phyloP scores from a whole-genome alignment of 139 green algal species.

The Micractinium conductrix region DNA sequence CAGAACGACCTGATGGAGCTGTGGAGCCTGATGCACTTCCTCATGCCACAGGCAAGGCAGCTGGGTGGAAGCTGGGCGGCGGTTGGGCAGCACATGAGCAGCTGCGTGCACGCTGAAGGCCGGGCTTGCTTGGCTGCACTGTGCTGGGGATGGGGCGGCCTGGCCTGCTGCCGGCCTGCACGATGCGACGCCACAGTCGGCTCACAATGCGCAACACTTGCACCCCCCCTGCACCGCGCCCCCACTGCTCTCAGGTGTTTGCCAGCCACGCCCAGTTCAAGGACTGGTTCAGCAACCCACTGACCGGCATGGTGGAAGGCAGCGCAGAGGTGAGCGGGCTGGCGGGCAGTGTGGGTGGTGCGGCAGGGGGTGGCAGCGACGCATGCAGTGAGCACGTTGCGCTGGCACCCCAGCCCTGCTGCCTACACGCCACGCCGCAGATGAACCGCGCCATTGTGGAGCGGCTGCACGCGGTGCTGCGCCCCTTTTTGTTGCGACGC shows the following conservation, averaged over 20 bases:
- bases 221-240: background rate
- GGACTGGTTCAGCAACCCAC: slow-evolving; percentile 97
- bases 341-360: background rate
- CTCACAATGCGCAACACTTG: background rate
- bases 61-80: background rate
- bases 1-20: slow-evolving; percentile 92
- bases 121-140: too few relatives aligned
- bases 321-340: slow-evolving; percentile 66
- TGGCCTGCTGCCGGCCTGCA: too few relatives aligned
- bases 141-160: too few relatives aligned
- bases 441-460: slow-evolving; percentile 80
- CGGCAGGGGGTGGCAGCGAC: background rate
- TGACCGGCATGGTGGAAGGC: slow-evolving; percentile 93
- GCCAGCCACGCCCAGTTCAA: slow-evolving; percentile 91
- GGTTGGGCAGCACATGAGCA: too few relatives aligned
- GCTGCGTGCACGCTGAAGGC: too few relatives aligned
- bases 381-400: background rate
- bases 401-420: too few relatives aligned
- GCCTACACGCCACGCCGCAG: slow-evolving; percentile 36
- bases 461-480: slow-evolving; percentile 95
- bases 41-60: slow-evolving; percentile 90
- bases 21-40: slow-evolving; percentile 98
- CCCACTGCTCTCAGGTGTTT: slow-evolving; percentile 68
- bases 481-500: slow-evolving; percentile 95
- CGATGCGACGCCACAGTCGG: too few relatives aligned